These are phyloP conservation scores for Aureoboletus auriporus DNA, from an alignment of 768 basidiomycete species.

Conservation along the genomic window DNA sequence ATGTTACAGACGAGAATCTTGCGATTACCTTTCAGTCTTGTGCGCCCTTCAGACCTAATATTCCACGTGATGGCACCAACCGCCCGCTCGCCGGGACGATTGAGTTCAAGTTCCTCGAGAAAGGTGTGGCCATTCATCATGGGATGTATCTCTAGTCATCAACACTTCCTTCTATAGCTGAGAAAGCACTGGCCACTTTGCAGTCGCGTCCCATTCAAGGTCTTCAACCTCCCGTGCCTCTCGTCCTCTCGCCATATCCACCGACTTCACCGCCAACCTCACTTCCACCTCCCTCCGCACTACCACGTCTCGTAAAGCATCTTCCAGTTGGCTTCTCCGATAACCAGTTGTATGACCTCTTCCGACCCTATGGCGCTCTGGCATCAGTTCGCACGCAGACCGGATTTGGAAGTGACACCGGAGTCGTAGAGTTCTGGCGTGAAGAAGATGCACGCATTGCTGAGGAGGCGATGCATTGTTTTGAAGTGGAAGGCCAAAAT, in stretches of 20 bases:
- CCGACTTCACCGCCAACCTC: constrained; percentile 73
- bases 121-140: constrained; percentile 48
- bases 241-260: constrained; percentile 80
- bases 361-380: constrained; percentile 79
- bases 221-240: constrained; percentile 50
- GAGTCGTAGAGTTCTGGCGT: constrained; percentile 81
- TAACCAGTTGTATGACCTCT: constrained; percentile 76
- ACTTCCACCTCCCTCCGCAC: constrained; percentile 70
- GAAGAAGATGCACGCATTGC: constrained; percentile 80
- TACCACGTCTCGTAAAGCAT: constrained; percentile 81
- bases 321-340: constrained; percentile 68
- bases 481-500: constrained; percentile 79
- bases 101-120: constrained; percentile 79
- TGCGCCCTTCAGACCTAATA: constrained; percentile 78
- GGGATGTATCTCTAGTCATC: constrained; percentile 5
- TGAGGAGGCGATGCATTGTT: constrained; percentile 79
- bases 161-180: constrained; percentile 45
- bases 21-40: constrained; percentile 70
- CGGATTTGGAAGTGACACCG: constrained; percentile 73
- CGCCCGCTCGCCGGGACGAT: constrained; percentile 65
- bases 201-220: constrained; percentile 71
- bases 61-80: constrained; percentile 54
- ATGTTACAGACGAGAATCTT: constrained; percentile 72
- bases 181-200: constrained; percentile 83
- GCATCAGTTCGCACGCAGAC: constrained; percentile 73